phyloP scores from a whole-genome alignment of 1,284 basidiomycete genomes.

The Fistulinella staudtii region DNA sequence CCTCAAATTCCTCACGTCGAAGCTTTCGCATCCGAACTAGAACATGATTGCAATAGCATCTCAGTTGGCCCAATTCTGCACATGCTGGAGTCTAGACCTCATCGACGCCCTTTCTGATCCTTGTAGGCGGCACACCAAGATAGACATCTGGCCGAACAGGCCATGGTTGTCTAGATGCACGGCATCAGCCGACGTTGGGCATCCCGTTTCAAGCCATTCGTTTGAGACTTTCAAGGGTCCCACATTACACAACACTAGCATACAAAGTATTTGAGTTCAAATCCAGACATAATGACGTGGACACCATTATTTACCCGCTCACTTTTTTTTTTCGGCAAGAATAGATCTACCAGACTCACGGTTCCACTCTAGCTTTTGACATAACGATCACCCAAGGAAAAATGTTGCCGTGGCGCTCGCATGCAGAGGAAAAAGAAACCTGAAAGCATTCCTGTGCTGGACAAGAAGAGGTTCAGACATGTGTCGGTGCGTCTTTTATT shows the following conservation, averaged over 20 bases:
- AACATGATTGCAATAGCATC: not conserved
- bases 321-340: not conserved
- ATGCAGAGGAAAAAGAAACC: not conserved
- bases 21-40: slow-evolving; percentile 5
- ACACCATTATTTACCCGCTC: not conserved
- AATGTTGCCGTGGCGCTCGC: not conserved
- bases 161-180: too few species aligned
- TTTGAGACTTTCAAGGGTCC: slow-evolving; percentile 2
- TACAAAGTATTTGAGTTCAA: not conserved
- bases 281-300: not conserved
- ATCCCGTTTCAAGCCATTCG: too few species aligned
- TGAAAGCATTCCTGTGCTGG: too few species aligned
- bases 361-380: too few species aligned
- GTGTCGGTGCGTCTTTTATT: slow-evolving; percentile 23
- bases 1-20: not conserved
- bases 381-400: not conserved
- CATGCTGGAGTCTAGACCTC: too few species aligned
- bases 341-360: not conserved
- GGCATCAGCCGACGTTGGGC: slow-evolving; percentile 5
- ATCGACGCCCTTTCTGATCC: too few species aligned
- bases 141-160: too few species aligned
- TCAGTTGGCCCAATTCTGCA: not conserved
- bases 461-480: slow-evolving; percentile 8
- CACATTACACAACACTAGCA: not conserved
- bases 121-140: too few species aligned